phyloP scores from a whole-genome alignment of 192 early-diverging fungal genomes.

The Backusella morwellensis region DNA sequence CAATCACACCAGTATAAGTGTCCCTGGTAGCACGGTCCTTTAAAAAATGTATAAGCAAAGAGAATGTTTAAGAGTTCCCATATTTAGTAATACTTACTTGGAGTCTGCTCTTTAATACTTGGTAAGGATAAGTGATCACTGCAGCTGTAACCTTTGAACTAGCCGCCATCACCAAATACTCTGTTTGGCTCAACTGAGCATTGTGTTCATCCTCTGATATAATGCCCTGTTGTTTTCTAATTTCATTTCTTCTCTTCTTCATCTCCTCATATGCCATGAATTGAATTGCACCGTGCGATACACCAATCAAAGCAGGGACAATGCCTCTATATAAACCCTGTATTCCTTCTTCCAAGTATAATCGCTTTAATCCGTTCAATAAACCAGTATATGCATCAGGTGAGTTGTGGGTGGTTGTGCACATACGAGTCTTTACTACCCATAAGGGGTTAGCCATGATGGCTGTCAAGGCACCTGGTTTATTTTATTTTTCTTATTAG shows the following conservation, averaged over 20 bases:
- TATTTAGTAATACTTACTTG: conserved; percentile 54
- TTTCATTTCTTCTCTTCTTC: conserved; percentile 66
- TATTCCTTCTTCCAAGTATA: conserved; percentile 66
- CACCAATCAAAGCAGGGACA: conserved; percentile 86
- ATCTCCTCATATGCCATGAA: conserved; percentile 99
- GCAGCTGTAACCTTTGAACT: conserved; percentile 86
- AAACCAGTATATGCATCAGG: conserved; percentile 67
- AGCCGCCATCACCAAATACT: conserved; percentile 83
- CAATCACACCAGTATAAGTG: conserved; percentile 71
- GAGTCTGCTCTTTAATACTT: conserved; percentile 83
- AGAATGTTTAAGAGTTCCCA: neutral
- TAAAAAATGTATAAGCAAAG: neutral
- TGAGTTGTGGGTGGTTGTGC: conserved; percentile 56
- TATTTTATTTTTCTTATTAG: too few species aligned
- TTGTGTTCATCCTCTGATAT: conserved; percentile 12
- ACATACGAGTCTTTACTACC: conserved; percentile 86
- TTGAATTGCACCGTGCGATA: conserved; percentile 95
- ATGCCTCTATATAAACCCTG: conserved; percentile 80
- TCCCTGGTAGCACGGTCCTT: conserved; percentile 43
- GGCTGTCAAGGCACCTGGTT: conserved; percentile 60
- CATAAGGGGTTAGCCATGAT: conserved; percentile 78
- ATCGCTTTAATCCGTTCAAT: conserved; percentile 54
- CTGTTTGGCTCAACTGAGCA: conserved; percentile 52
- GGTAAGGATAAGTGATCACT: conserved; percentile 90
- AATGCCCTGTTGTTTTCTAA: conserved; percentile 33